Conservation (phyloP, 1,284 basidiomycete species). For the Cryptococcus floricola region DNA sequence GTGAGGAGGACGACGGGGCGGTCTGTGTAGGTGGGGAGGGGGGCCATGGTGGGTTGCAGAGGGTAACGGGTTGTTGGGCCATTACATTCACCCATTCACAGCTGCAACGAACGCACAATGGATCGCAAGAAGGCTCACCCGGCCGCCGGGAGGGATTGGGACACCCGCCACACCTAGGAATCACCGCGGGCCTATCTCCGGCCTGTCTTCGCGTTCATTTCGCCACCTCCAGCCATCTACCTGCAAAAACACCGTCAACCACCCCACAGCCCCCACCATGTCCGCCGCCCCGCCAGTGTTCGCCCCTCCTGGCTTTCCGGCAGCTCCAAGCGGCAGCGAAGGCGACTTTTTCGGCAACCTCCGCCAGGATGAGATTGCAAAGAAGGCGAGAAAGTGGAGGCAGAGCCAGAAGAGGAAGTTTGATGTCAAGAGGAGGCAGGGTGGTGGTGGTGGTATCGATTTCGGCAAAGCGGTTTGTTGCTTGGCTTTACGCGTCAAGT, state of each 20-base stretch:
- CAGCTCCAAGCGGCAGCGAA: slow-evolving; percentile 32
- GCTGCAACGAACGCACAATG: not conserved
- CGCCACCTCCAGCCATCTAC: slow-evolving; percentile 1
- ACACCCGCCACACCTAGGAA: not conserved
- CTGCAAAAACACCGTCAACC: not conserved
- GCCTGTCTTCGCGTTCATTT: not conserved
- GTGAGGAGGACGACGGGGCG: slow-evolving; percentile 42
- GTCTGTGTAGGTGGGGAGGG: slow-evolving; percentile 27
- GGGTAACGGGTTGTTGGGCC: too few relatives aligned
- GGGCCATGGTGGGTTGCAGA: slow-evolving; percentile 21
- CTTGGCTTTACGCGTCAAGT: not conserved
- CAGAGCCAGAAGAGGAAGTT: slow-evolving; percentile 45
- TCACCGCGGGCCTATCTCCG: not conserved
- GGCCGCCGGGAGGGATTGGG: not conserved
- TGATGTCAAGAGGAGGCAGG: slow-evolving; percentile 45
- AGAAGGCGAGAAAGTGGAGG: slow-evolving; percentile 51
- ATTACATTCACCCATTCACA: not conserved
- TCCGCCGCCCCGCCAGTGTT: slow-evolving; percentile 47
- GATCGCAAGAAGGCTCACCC: not conserved
- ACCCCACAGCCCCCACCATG: slow-evolving; percentile 23
- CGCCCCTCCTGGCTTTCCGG: slow-evolving; percentile 38
- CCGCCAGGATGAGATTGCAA: slow-evolving; percentile 47
- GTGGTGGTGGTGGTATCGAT: slow-evolving; percentile 49
- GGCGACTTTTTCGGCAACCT: slow-evolving; percentile 47
- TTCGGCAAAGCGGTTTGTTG: slow-evolving; percentile 49